Evolutionary conservation across 306 rosid species (phyloP).

Genomic region (Castanea crenata): DNA sequence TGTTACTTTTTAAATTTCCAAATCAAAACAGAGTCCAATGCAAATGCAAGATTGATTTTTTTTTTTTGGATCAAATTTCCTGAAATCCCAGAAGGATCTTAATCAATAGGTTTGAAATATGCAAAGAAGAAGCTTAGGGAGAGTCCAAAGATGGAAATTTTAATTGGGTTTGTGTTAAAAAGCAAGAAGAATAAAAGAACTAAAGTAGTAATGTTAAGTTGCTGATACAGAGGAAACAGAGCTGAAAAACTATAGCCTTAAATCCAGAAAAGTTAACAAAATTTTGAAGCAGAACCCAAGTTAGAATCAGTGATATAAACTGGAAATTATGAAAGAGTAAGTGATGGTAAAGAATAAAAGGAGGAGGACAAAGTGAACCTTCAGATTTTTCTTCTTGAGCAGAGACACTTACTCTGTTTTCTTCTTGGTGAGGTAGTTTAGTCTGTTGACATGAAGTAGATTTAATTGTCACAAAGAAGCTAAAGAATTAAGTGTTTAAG

Average conservation of each 20-base stretch:
- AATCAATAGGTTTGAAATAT: background rate
- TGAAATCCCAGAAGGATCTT: background rate
- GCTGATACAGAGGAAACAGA: background rate
- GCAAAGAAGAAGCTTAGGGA: background rate
- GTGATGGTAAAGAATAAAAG: background rate
- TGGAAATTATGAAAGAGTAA: background rate
- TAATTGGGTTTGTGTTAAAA: background rate
- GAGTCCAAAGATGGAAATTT: background rate
- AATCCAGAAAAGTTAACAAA: background rate
- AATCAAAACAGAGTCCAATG: background rate
- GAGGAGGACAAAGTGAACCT: background rate
- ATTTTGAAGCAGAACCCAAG: background rate
- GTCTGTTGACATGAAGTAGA: constrained; percentile 26
- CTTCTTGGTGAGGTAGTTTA: constrained; percentile 40
- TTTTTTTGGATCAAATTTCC: background rate
- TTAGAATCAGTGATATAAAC: background rate
- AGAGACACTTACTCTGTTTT: background rate
- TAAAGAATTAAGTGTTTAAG: background rate
- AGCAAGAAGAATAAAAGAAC: background rate
- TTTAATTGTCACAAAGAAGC: constrained; percentile 3
- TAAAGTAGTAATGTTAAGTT: background rate
- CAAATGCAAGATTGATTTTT: background rate
- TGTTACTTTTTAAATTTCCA: background rate
- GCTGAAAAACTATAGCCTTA: background rate
- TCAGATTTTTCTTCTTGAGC: background rate